Conservation (phyloP, 257 asterid species). For the Solanum chilense region DNA sequence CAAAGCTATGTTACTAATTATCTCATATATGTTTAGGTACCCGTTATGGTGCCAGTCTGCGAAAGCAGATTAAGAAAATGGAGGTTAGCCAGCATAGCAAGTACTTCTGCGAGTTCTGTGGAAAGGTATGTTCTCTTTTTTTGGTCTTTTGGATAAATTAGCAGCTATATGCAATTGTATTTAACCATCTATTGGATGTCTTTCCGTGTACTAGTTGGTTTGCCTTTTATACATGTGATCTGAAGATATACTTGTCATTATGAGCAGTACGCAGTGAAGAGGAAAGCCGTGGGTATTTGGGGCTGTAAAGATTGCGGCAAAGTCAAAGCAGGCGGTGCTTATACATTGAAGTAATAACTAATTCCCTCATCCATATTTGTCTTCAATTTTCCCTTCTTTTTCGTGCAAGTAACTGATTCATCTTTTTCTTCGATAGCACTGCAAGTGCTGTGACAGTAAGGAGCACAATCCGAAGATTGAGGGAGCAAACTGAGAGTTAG, state of each 20-base stretch:
- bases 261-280: conserved; percentile 30
- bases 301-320: conserved; percentile 45
- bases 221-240: neutral
- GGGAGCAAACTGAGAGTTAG: conserved; percentile 40
- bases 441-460: conserved; percentile 39
- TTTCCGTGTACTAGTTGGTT: neutral
- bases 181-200: neutral
- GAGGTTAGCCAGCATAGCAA: conserved; percentile 42
- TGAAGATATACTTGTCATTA: neutral
- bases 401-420: neutral
- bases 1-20: neutral
- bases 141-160: neutral
- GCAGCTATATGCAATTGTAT: neutral
- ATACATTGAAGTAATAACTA: conserved; percentile 25
- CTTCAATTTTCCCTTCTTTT: neutral
- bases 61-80: conserved; percentile 45
- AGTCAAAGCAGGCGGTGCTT: conserved; percentile 46
- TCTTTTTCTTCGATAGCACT: conserved; percentile 16
- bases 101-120: conserved; percentile 34
- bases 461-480: conserved; percentile 38
- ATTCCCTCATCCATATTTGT: neutral
- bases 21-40: conserved; percentile 16
- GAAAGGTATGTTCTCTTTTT: conserved; percentile 17
- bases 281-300: conserved; percentile 43
- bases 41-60: conserved; percentile 39